Evolutionary conservation across 345 rosid species (phyloP).

Genomic region (Syzygium aromaticum): DNA sequence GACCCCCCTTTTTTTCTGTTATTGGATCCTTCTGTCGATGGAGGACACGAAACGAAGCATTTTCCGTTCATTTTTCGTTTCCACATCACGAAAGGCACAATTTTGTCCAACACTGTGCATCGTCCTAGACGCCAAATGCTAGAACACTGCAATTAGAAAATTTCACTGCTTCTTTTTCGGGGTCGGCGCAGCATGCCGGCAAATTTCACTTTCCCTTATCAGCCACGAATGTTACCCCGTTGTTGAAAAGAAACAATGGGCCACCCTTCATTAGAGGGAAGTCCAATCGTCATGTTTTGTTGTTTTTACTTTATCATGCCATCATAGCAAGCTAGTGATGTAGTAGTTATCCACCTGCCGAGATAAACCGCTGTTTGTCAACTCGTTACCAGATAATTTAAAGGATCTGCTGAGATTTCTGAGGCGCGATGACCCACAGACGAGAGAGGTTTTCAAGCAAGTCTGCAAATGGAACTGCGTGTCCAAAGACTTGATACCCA

Average conservation of each 20-base stretch:
- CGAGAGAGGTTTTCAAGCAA: conserved; percentile 79
- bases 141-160: background rate
- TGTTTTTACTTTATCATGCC: background rate
- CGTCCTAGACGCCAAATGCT: background rate
- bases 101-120: background rate
- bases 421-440: conserved; percentile 79
- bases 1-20: background rate
- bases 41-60: background rate
- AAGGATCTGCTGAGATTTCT: conserved; percentile 79
- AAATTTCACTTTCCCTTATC: background rate
- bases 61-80: background rate
- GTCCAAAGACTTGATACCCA: conserved; percentile 78
- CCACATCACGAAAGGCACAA: background rate
- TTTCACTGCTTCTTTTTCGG: background rate
- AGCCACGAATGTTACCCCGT: background rate
- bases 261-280: background rate
- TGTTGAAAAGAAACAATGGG: background rate
- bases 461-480: conserved; percentile 81
- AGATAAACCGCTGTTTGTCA: background rate
- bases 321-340: background rate
- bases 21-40: background rate
- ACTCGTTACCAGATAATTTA: conserved; percentile 37
- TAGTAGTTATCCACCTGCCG: background rate
- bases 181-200: background rate
- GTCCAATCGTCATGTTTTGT: background rate